Evolutionary conservation across 2,329 filamentous ascomycete genomes (phyloP), one percentile per base, ranked within the genome.

Genomic region (Diaporthe sp.): DNA sequence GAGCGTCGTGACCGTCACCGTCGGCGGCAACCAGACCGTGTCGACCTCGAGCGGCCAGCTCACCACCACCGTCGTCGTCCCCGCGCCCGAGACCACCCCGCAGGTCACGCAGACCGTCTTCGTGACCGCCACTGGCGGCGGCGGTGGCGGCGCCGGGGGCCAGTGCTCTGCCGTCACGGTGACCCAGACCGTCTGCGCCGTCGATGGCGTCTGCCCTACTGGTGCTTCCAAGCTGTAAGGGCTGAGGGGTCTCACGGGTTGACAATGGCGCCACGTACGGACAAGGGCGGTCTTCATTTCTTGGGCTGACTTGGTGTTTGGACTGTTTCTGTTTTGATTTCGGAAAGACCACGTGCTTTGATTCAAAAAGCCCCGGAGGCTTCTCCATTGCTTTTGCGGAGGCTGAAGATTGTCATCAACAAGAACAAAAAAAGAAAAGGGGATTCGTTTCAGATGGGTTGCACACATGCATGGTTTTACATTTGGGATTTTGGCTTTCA

Each of bases 1-100:
- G 71, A 73, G 71, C 47, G 71, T 73, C 34, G 71, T 73, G 13
- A 73, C 71, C 2, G 71, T 73, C 25, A 73, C 71, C 22, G 28
- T 73, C n/a, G 28, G 31, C 17, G 71, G 71, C 47, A 49, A 37
- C 49, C 71, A 73, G 47, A 25, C 60, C 37, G 20, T 67, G 10
- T 68, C 58, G 4, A 73, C 72, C 9, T 73, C 72, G 4, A 67
- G 49, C 49, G 60, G 49, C 17, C 42, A 42, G 44, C 8, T 53
- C 57, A 73, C 71, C 9, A 51, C 25, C 44, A 73, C 71, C 3
- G 71, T 73, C 47, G 58, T 65, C 53, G 60, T 73, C 22, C 57
- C 57, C 10, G 58, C 57, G 58, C 25, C 55, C 6, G 68, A 25
- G 22, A 53, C 49, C 15, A 47, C 71, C 34, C 55, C 55, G 31